Conservation (phyloP, 345 rosid genomes). For the Corymbia maculata region DNA sequence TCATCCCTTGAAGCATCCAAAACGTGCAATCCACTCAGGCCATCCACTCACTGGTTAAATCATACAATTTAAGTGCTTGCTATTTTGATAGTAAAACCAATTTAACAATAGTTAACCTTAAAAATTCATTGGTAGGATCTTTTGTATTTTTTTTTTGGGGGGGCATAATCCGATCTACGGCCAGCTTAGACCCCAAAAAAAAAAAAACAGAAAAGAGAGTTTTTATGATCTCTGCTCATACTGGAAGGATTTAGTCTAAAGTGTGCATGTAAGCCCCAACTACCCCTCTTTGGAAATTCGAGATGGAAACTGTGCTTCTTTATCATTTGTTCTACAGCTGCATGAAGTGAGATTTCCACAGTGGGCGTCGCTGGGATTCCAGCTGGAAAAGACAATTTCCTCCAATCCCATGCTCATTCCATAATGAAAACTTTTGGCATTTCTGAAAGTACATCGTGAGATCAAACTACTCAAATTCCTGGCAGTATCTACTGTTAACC, state of each 20-base stretch:
- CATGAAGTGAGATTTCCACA: not conserved
- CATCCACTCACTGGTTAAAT: not conserved
- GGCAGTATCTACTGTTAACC: not conserved
- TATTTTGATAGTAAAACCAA: not conserved
- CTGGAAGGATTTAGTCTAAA: not conserved
- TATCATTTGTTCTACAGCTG: not conserved
- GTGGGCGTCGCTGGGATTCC: not conserved
- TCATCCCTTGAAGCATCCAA: not conserved
- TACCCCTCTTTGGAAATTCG: not conserved
- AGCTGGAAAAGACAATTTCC: not conserved
- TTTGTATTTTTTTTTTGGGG: not conserved
- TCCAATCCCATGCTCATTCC: not conserved
- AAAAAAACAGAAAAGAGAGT: not conserved
- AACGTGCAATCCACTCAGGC: not conserved
- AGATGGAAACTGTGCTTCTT: not conserved
- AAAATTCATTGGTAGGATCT: not conserved
- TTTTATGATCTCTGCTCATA: not conserved
- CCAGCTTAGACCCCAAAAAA: not conserved
- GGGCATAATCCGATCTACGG: not conserved
- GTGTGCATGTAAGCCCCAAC: not conserved
- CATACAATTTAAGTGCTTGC: not conserved
- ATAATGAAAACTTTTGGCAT: not conserved
- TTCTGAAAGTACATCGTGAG: not conserved
- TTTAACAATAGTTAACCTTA: not conserved
- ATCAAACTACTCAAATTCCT: not conserved